Conservation (phyloP, 495 filamentous ascomycete species). For the Aspergillus kassunensis region DNA sequence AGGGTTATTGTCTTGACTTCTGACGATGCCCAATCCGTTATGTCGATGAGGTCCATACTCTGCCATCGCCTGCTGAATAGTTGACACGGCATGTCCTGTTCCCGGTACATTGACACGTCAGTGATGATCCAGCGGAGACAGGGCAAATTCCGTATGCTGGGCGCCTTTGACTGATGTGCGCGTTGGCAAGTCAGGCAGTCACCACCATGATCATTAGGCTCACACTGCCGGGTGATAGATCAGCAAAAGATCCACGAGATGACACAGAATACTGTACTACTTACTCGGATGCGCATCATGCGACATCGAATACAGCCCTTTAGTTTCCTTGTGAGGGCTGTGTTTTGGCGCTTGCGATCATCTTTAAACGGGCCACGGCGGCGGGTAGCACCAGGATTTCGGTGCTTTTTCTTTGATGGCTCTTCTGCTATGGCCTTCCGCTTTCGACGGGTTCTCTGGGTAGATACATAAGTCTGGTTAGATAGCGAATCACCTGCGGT, state of each 20-base stretch:
- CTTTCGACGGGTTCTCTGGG: slow-evolving; percentile 10
- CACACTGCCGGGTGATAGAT: slow-evolving; percentile 3
- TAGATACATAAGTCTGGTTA: background rate
- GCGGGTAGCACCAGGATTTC: slow-evolving; percentile 1
- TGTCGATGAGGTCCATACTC: slow-evolving; percentile 12
- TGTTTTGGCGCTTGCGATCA: slow-evolving; percentile 9
- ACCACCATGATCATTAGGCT: slow-evolving; percentile 4
- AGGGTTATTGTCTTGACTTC: slow-evolving; percentile 8
- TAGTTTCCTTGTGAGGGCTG: slow-evolving; percentile 11
- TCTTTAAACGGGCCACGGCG: slow-evolving; percentile 14
- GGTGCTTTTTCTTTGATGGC: slow-evolving; percentile 1
- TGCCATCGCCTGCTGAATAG: slow-evolving; percentile 13
- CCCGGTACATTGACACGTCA: slow-evolving; percentile 11
- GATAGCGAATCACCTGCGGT: background rate
- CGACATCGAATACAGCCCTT: slow-evolving; percentile 13
- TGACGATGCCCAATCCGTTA: slow-evolving; percentile 11
- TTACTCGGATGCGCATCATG: slow-evolving; percentile 14
- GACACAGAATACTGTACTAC: background rate
- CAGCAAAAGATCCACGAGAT: background rate
- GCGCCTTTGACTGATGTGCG: slow-evolving; percentile 9
- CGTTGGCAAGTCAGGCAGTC: slow-evolving; percentile 14
- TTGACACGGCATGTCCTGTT: slow-evolving; percentile 13
- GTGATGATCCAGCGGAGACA: slow-evolving; percentile 14
- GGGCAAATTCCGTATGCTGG: slow-evolving; percentile 3
- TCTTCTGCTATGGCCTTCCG: slow-evolving; percentile 1